Conservation (phyloP, 202 grass and related monocot species). For the Elaeis oleifera region DNA sequence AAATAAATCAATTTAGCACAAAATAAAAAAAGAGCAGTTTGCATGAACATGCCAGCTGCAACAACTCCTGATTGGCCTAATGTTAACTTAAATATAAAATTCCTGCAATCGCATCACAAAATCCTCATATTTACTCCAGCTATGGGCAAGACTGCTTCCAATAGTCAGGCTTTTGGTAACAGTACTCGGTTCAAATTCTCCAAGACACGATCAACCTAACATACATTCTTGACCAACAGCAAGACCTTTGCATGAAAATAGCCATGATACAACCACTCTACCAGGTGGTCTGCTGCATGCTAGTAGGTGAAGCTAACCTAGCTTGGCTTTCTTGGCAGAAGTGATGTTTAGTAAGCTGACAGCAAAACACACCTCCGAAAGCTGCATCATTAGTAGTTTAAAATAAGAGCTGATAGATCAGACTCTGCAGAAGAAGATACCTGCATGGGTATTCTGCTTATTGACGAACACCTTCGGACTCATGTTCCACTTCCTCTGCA, state of each 20-base stretch:
- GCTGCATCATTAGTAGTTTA: conserved; percentile 27
- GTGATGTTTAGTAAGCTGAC: neutral
- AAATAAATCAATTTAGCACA: too few species aligned
- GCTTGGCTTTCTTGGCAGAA: neutral
- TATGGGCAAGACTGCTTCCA: too few species aligned
- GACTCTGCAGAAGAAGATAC: conserved; percentile 5
- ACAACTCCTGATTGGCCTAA: too few species aligned
- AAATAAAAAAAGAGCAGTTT: too few species aligned
- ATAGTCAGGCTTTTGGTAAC: too few species aligned
- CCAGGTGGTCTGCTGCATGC: conserved; percentile 16
- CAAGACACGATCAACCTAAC: too few species aligned
- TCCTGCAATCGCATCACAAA: too few species aligned
- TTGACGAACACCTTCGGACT: conserved; percentile 36
- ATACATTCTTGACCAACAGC: conserved; percentile 99
- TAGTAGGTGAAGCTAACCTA: conserved; percentile 25
- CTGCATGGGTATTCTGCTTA: conserved; percentile 13
- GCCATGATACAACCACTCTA: conserved; percentile 32
- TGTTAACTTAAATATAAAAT: too few species aligned
- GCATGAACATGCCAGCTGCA: too few species aligned
- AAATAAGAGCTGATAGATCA: conserved; percentile 18
- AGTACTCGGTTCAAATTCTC: too few species aligned
- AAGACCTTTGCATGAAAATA: conserved; percentile 81
- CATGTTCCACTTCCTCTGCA: conserved; percentile 64
- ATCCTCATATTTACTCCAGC: too few species aligned
- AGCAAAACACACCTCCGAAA: conserved; percentile 27